Conservation (phyloP, 495 filamentous ascomycete species). For the Melanomma pulvis-pyrius region DNA sequence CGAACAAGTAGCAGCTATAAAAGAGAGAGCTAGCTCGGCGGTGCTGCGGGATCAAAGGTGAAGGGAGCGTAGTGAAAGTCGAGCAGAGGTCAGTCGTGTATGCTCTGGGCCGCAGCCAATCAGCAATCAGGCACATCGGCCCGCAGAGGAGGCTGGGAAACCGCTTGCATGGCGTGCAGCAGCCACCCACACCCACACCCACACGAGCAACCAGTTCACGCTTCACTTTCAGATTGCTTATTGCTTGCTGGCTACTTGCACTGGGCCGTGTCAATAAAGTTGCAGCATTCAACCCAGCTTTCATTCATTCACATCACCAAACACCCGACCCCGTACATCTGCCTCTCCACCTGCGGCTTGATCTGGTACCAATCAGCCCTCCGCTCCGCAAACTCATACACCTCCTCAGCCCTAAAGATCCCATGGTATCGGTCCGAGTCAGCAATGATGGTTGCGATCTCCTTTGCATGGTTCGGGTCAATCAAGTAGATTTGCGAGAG, state of each 20-base stretch:
- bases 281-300: background rate
- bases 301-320: slow-evolving; percentile 66
- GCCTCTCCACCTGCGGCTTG: slow-evolving; percentile 84
- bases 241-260: background rate
- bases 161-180: slow-evolving; percentile 7
- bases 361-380: slow-evolving; percentile 93
- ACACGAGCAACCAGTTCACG: slow-evolving; percentile 1
- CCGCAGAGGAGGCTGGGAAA: slow-evolving; percentile 13
- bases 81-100: background rate
- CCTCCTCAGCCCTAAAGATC: slow-evolving; percentile 92
- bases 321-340: slow-evolving; percentile 97
- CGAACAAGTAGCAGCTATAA: background rate
- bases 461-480: slow-evolving; percentile 83
- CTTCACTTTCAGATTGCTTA: background rate
- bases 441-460: slow-evolving; percentile 92
- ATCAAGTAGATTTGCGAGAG: slow-evolving; percentile 95
- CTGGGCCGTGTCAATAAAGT: background rate
- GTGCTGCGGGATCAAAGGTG: background rate
- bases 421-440: slow-evolving; percentile 87
- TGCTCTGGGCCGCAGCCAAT: background rate
- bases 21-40: background rate
- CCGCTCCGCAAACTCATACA: slow-evolving; percentile 94
- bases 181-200: slow-evolving; percentile 9
- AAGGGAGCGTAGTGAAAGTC: background rate
- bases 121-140: background rate